Conservation (phyloP, 2,329 filamentous ascomycete species). For the Madurella fahalii region DNA sequence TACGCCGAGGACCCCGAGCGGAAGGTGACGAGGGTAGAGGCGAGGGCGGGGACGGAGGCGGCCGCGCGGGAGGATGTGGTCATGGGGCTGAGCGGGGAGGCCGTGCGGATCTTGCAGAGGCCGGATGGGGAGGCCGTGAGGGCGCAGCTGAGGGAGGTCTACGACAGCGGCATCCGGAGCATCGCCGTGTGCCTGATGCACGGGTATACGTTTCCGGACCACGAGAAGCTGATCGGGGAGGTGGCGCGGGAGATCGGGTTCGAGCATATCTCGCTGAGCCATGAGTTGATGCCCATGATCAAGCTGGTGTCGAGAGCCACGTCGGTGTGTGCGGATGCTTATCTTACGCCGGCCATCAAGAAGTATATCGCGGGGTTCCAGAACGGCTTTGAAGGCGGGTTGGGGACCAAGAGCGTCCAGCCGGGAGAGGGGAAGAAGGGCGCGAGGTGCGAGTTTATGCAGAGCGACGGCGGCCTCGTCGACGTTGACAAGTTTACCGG, state of each 20-base stretch:
- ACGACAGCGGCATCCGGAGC: conserved; percentile 67
- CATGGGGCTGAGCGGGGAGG: conserved; percentile 68
- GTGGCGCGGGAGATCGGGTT: conserved; percentile 80
- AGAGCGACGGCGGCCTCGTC: conserved; percentile 71
- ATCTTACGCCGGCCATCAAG: conserved; percentile 73
- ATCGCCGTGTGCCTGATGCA: conserved; percentile 91
- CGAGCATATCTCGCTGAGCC: conserved; percentile 73
- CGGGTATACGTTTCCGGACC: conserved; percentile 83
- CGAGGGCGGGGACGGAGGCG: conserved; percentile 45
- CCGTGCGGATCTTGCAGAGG: conserved; percentile 63
- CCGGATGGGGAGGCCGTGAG: conserved; percentile 56
- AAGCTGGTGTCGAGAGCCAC: conserved; percentile 73
- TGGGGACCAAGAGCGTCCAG: conserved; percentile 72
- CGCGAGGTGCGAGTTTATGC: conserved; percentile 91
- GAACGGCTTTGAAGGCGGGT: conserved; percentile 72
- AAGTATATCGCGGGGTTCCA: conserved; percentile 73
- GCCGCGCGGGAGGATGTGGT: conserved; percentile 55
- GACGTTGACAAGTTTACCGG: conserved; percentile 81
- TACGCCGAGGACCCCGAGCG: conserved; percentile 83
- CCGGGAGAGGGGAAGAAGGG: conserved; percentile 60
- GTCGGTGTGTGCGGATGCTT: conserved; percentile 75
- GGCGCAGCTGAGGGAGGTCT: conserved; percentile 61
- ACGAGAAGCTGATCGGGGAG: conserved; percentile 73
- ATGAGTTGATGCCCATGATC: conserved; percentile 87
- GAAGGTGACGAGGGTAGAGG: conserved; percentile 50